A percentile compares a stretch with the other conserved stretches of the same genome.
Conservation (phyloP, 148 eudicot genomes). For the Arctostaphylos glauca region DNA sequence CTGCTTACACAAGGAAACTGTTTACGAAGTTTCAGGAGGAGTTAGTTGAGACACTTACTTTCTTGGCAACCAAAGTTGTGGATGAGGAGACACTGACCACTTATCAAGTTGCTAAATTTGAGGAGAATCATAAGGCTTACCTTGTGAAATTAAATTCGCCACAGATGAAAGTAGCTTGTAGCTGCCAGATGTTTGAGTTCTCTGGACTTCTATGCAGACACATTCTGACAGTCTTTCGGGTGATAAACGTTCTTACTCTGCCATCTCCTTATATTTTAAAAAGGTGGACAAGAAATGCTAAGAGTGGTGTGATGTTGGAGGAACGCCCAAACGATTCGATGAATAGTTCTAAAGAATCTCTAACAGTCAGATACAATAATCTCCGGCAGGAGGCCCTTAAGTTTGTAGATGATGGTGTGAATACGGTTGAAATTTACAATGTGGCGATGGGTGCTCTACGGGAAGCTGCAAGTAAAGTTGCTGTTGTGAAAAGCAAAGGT, state of each 20-base stretch:
- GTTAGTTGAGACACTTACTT: constrained; percentile 57
- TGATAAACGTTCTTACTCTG: constrained; percentile 53
- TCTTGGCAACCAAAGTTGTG: constrained; percentile 48
- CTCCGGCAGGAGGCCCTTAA: constrained; percentile 48
- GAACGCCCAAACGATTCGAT: constrained; percentile 20
- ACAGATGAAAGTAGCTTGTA: constrained; percentile 51
- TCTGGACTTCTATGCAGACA: constrained; percentile 61
- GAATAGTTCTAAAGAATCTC: constrained; percentile 43
- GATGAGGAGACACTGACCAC: constrained; percentile 36
- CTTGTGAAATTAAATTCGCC: constrained; percentile 39
- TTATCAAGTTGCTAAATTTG: constrained; percentile 47
- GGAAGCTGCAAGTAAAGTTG: constrained; percentile 45
- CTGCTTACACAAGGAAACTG: constrained; percentile 46
- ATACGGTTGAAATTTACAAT: constrained; percentile 41
- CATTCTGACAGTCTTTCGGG: constrained; percentile 53
- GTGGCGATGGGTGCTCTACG: constrained; percentile 48
- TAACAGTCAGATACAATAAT: constrained; percentile 44
- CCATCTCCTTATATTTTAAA: constrained; percentile 48
- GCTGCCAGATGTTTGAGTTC: constrained; percentile 65
- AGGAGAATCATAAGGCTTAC: constrained; percentile 47
- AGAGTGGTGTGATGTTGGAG: constrained; percentile 52
- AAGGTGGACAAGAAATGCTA: constrained; percentile 65
- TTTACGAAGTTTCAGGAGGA: constrained; percentile 56
- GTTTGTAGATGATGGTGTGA: constrained; percentile 50
- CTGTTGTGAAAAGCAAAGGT: constrained; percentile 25